These are phyloP conservation scores for Xylariaceae sp. DNA, from an alignment of 2,329 filamentous ascomycete species.

Conservation along the genomic window DNA sequence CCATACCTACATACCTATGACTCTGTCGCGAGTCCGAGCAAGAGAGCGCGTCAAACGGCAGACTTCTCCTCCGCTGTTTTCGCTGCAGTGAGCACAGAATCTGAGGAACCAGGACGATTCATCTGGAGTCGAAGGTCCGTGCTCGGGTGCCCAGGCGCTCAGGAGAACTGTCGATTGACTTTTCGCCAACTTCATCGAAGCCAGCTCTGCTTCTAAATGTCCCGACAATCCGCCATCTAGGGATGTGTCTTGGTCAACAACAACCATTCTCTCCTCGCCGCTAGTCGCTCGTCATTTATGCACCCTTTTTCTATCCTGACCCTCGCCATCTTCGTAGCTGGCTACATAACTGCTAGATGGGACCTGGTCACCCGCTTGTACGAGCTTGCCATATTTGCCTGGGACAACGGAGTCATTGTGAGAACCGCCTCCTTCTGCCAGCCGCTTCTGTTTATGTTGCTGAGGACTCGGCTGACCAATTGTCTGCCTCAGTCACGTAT, in stretches of 20 bases:
- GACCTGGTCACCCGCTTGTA: constrained; percentile 94
- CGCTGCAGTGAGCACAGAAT: too few species aligned
- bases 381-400: constrained; percentile 95
- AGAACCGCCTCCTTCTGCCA: constrained; percentile 29
- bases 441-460: background rate
- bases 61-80: background rate
- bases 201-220: background rate
- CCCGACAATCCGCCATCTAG: constrained; percentile 10
- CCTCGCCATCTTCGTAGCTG: constrained; percentile 97
- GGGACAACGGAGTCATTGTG: constrained; percentile 97
- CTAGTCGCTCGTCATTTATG: constrained; percentile 52
- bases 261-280: constrained; percentile 40
- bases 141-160: background rate
- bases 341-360: constrained; percentile 99
- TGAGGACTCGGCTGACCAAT: background rate
- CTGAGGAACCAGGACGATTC: too few species aligned
- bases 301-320: constrained; percentile 96
- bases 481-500: constrained; percentile 63
- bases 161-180: background rate
- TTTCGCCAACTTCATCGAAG: too few species aligned
- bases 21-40: background rate
- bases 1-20: background rate
- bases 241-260: constrained; percentile 28
- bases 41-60: constrained; percentile 1
- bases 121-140: too few species aligned